Evolutionary conservation across 2,329 filamentous ascomycete species (phyloP), one percentile per base, ranked within the genome.

Genomic region (Xylariomycetidae sp.): DNA sequence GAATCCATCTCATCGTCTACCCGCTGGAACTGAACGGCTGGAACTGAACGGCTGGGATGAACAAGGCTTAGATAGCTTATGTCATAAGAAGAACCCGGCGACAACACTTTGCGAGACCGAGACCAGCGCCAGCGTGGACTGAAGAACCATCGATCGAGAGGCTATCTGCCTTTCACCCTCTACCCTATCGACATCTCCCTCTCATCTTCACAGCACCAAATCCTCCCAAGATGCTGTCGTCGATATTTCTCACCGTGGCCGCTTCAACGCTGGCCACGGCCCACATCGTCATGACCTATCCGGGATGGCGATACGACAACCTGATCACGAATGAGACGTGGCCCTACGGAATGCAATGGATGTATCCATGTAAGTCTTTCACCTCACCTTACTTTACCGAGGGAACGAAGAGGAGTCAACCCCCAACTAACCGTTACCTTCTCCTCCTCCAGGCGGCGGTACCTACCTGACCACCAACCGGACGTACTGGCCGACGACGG

Each of bases 281-380:
- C n/a, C 86, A 93, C 58, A 84, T 74, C n/a, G 74, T 94, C 54
- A 82, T 94, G 58, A 80, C 81, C 42, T 93, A 93, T 55, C 88
- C 87, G 0, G 85, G 84, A 47, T 90, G 83, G 79, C 67, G 88
- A 72, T 88, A 87, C 44, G 81, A 94, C 67, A 93, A 87, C 57
- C 74, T 94, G 42, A 73, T 82, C 54, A 83, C 81, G 26, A 93
- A 87, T 57, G 77, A 76, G 3, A 79, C 74, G 1, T 92, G 77
- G 48, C 88, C 88, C 2, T 94, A 85, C 47, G 89, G 88, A 63
- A 90, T 92, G 85, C 84, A 94, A 66, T 95, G 88, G 88, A 79
- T 81, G 58, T 95, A 94, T 67, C 88, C 89, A 60, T 95, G 88
- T 95, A 68, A 65, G 85, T 37, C 14, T 19, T 22, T 8, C 19